Base-by-base conservation (phyloP, 345 rosid species). In the Clausena lansium region DNA sequence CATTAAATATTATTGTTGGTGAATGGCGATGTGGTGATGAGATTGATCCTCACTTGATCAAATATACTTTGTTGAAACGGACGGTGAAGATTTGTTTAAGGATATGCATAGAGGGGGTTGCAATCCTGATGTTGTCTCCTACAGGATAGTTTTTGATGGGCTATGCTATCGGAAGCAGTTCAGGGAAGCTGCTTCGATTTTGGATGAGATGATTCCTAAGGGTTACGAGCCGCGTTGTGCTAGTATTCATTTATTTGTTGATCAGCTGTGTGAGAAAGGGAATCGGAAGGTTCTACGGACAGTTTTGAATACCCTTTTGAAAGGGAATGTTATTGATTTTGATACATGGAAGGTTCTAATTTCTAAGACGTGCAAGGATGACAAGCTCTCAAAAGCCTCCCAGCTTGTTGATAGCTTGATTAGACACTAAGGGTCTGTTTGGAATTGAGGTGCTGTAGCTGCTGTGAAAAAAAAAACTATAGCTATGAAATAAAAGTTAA, bases 181-280 rank as follows among this genome's bases (percentile, higher is more conserved):
- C 10, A 77, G 87, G 82, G 94, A 90, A 77, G 98, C 94, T 7
- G 75, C 84, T 2, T 77, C 79, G 57, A 30, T 91, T 79, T 85
- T 93, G 84, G 96, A 93, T 61, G 97, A 90, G 85, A 95, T 95
- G 98, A 60, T 89, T 61, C 89, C 90, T 74, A 92, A 90, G 83
- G 93, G 92, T 6, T 91, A 85, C 78, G 66, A 67, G 39, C 98
- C 96, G 74, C 88, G 73, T 76, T 58, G 73, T 32, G 82, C 78
- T 55, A 84, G 83, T 58, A 47, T 86, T 63, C 57, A 47, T 52
- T 79, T 80, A 41, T 87, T 84, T 77, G 80, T 94, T 50, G 80
- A 84, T 17, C 76, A 72, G 61, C 85, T 93, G 69, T 84, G 84
- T 78, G 73, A 81, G 80, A 79, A 67, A 77, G 87, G 80, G 70